These are phyloP conservation scores for Aureobasidium sp. DNA, from an alignment of 2,329 filamentous ascomycete genomes.

Conservation along the genomic window DNA sequence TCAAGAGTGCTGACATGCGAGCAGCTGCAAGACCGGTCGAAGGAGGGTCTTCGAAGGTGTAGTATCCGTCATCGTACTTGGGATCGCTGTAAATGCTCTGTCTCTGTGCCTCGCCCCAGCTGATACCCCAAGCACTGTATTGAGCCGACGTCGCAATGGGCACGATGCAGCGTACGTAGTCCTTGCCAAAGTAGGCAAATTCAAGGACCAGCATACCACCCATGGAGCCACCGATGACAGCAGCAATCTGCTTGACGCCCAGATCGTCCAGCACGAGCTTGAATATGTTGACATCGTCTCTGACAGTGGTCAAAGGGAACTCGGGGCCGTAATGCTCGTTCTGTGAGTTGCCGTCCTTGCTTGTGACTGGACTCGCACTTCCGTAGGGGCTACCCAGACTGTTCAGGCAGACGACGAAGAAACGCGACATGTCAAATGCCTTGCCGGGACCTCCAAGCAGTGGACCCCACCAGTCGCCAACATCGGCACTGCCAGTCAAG, in stretches of 20 bases:
- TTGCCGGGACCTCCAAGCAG: conserved; percentile 69
- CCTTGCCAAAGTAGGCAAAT: conserved; percentile 83
- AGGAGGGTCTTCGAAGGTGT: conserved; percentile 78
- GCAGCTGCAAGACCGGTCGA: conserved; percentile 82
- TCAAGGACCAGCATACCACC: conserved; percentile 88
- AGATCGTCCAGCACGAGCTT: conserved; percentile 73
- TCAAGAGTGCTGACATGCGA: conserved; percentile 92
- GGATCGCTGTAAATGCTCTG: conserved; percentile 97
- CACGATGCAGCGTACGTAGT: conserved; percentile 73
- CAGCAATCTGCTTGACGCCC: conserved; percentile 69
- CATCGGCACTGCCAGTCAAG: conserved; percentile 77
- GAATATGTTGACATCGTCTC: conserved; percentile 89
- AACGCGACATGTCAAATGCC: conserved; percentile 73
- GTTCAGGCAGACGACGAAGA: conserved; percentile 83
- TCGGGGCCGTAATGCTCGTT: conserved; percentile 85
- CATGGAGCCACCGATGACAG: conserved; percentile 76
- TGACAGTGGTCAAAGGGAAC: conserved; percentile 89
- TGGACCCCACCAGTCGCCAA: conserved; percentile 83
- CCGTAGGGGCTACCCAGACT: conserved; percentile 80
- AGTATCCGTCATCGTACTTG: conserved; percentile 97
- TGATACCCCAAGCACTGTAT: conserved; percentile 85
- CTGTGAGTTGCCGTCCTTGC: conserved; percentile 68
- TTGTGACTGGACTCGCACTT: conserved; percentile 80
- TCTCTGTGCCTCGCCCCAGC: conserved; percentile 81
- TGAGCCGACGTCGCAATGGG: conserved; percentile 79